Evolutionary conservation across 1,139 yeast genomes (phyloP).

Genomic region (Trichomonascaceae sp.): DNA sequence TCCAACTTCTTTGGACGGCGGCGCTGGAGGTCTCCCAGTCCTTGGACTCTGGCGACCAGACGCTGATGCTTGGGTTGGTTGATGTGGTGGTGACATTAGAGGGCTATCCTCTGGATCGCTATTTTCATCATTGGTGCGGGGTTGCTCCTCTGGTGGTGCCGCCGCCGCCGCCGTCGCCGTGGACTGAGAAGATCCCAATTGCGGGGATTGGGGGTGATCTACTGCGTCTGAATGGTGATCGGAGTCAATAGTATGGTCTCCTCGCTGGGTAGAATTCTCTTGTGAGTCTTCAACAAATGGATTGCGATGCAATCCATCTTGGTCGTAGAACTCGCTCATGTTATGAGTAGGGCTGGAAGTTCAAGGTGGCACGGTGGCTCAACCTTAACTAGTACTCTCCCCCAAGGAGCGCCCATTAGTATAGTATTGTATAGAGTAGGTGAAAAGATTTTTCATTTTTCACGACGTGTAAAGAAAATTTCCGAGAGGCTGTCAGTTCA

Average conservation of each 20-base stretch:
- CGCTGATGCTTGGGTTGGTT: background rate
- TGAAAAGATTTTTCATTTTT: no score
- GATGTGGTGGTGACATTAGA: background rate
- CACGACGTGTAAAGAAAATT: no score
- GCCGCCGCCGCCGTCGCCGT: background rate
- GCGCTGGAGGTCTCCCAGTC: no score
- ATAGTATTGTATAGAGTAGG: no score
- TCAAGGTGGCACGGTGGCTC: background rate
- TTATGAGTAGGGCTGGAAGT: background rate
- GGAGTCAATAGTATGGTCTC: background rate
- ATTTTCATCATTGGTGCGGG: background rate
- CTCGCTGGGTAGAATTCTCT: no score
- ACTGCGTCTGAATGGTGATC: background rate
- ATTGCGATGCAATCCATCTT: background rate
- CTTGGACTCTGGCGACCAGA: no score
- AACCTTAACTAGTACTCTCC: no score
- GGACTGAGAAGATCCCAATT: background rate
- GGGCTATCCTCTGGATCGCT: background rate
- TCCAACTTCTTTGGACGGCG: no score
- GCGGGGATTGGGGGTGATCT: no score
- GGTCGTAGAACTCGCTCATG: background rate
- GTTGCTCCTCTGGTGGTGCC: background rate
- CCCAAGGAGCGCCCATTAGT: no score
- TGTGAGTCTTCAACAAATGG: background rate
- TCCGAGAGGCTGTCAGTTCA: no score